Evolutionary conservation across 257 asterid genomes (phyloP).

Genomic region (Penstemon eatonii): DNA sequence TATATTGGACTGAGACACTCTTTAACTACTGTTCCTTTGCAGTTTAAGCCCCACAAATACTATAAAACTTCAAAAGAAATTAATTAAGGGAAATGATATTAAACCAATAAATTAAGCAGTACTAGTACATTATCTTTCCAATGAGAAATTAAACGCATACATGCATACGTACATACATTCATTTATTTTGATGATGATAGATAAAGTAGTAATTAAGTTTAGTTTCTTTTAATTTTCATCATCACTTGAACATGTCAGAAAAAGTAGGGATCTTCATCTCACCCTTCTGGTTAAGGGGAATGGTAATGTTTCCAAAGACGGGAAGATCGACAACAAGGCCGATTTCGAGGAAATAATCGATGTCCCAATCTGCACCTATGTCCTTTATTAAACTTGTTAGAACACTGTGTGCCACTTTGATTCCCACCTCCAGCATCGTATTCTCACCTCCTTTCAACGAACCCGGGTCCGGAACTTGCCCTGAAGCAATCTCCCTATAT

Average conservation of each 20-base stretch:
- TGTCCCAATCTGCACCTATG: constrained; percentile 74
- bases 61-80: too few relatives aligned
- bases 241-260: constrained; percentile 41
- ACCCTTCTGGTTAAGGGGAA: constrained; percentile 63
- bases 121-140: too few relatives aligned
- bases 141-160: too few relatives aligned
- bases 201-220: too few relatives aligned
- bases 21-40: too few relatives aligned
- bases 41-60: too few relatives aligned
- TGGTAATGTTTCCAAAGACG: constrained; percentile 55
- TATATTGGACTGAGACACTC: too few relatives aligned
- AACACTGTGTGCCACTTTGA: constrained; percentile 66
- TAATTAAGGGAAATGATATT: too few relatives aligned
- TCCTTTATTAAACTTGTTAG: constrained; percentile 64
- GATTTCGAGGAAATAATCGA: constrained; percentile 57
- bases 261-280: constrained; percentile 77
- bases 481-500: constrained; percentile 63
- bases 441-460: constrained; percentile 61
- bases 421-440: constrained; percentile 51
- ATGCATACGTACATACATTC: too few relatives aligned
- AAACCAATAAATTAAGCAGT: too few relatives aligned
- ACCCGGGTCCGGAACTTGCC: constrained; percentile 77
- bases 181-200: too few relatives aligned
- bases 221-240: too few relatives aligned
- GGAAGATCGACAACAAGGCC: constrained; percentile 72